These are phyloP conservation scores for Chamaecrista fasciculata DNA, from an alignment of 306 rosid species.

Conservation along the genomic window DNA sequence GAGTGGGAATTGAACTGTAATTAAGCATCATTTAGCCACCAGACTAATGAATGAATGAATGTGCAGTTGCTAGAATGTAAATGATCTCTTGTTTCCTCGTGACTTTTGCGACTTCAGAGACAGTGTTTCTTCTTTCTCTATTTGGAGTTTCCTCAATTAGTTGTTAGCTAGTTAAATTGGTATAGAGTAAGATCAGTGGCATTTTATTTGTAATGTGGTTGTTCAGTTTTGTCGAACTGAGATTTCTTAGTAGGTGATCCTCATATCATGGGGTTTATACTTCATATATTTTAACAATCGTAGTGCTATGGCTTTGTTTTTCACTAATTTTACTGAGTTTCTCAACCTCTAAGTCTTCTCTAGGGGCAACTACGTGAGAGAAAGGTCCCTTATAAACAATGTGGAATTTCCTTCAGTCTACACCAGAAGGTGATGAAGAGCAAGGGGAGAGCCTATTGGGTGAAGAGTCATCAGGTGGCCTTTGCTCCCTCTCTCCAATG, in stretches of 20 bases:
- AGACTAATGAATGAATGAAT: background rate
- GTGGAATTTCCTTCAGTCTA: slow-evolving; percentile 56
- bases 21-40: background rate
- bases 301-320: slow-evolving; percentile 1
- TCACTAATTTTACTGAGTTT: background rate
- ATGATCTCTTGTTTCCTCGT: background rate
- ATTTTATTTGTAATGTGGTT: background rate
- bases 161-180: background rate
- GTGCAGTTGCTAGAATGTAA: background rate
- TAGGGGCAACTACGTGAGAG: slow-evolving; percentile 14
- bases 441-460: slow-evolving; percentile 50
- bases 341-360: background rate
- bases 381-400: slow-evolving; percentile 38
- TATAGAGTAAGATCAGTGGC: background rate
- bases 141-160: background rate
- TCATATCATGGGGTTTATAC: background rate
- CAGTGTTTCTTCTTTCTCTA: background rate
- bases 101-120: background rate
- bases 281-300: background rate
- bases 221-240: background rate
- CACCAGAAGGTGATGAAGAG: slow-evolving; percentile 47
- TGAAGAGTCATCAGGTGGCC: slow-evolving; percentile 64
- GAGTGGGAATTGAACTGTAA: background rate
- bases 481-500: slow-evolving; percentile 59
- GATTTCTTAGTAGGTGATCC: background rate